These are phyloP conservation scores for Globisporangium barbulae DNA, from an alignment of 352 stramenopile genomes.

Conservation along the genomic window DNA sequence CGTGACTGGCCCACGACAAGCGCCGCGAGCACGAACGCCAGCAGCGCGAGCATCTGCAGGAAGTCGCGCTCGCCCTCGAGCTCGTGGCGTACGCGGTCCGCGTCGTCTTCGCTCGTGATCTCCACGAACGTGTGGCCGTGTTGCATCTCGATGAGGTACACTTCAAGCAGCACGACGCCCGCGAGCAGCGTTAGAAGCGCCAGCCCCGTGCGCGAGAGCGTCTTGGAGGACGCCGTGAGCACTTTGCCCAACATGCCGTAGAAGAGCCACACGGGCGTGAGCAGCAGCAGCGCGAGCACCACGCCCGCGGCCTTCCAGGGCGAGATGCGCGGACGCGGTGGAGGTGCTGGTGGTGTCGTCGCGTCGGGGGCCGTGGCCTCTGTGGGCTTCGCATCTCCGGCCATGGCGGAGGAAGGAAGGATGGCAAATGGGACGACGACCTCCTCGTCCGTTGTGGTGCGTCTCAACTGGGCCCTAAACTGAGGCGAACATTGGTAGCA, in stretches of 20 bases:
- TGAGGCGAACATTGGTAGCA: too few relatives aligned
- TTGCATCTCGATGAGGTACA: constrained; percentile 18
- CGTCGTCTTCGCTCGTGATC: constrained; percentile 6
- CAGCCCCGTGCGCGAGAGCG: constrained; percentile 23
- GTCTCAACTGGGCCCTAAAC: too few relatives aligned
- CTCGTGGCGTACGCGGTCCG: constrained; percentile 6
- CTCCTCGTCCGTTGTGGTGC: too few relatives aligned
- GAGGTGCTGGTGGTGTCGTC: too few relatives aligned
- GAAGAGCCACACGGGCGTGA: constrained; percentile 41
- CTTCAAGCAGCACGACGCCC: constrained; percentile 17
- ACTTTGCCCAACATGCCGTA: constrained; percentile 42
- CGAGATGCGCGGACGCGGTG: constrained; percentile 17
- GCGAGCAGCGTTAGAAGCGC: constrained; percentile 22
- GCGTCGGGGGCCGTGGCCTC: too few relatives aligned
- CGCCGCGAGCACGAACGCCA: constrained; percentile 21
- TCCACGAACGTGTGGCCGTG: constrained; percentile 9
- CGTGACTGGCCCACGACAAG: constrained; percentile 47
- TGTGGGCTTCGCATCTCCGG: too few relatives aligned
- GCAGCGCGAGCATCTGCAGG: constrained; percentile 10
- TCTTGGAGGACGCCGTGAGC: constrained; percentile 29
- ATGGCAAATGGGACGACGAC: too few relatives aligned
- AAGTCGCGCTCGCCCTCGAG: constrained; percentile 8
- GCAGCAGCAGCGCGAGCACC: constrained; percentile 22
- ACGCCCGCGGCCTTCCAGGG: constrained; percentile 23
- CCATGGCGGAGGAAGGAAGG: too few relatives aligned